Evolutionary conservation across 1,284 basidiomycete genomes (phyloP).

Genomic region (Tilletiaria anomala): DNA sequence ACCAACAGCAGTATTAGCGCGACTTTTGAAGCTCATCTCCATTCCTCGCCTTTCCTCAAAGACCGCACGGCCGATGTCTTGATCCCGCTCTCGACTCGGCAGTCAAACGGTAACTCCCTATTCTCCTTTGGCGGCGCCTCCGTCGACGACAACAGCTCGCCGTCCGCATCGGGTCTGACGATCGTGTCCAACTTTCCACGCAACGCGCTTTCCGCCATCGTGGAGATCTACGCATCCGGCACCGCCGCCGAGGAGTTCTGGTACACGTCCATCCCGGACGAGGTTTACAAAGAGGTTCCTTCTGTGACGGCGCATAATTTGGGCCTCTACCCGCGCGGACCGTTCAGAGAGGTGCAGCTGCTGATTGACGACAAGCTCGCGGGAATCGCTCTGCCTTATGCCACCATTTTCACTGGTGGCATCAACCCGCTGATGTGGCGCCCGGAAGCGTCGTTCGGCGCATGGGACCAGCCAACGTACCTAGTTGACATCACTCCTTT

Average conservation of each 20-base stretch:
- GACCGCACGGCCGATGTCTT: slow-evolving; percentile 7
- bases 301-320: slow-evolving; percentile 45
- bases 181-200: slow-evolving; percentile 8
- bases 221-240: slow-evolving; percentile 18
- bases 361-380: slow-evolving; percentile 60
- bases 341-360: slow-evolving; percentile 64
- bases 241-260: slow-evolving; percentile 35
- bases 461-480: slow-evolving; percentile 62
- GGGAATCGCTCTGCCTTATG: slow-evolving; percentile 60
- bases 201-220: slow-evolving; percentile 12
- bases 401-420: slow-evolving; percentile 66
- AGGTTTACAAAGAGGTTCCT: slow-evolving; percentile 48
- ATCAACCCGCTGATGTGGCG: slow-evolving; percentile 60
- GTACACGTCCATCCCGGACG: slow-evolving; percentile 58
- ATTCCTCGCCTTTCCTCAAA: too few species aligned
- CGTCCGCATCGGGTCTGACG: background rate
- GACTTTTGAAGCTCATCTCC: background rate
- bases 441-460: slow-evolving; percentile 62
- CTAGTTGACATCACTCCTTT: slow-evolving; percentile 65
- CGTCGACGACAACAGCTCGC: slow-evolving; percentile 4
- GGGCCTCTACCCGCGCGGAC: slow-evolving; percentile 42
- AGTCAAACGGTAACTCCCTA: too few species aligned
- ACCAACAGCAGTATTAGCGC: background rate
- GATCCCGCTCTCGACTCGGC: slow-evolving; percentile 19
- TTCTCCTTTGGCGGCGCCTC: slow-evolving; percentile 9